Conservation (phyloP, 1,139 yeast genomes). For the Pichia sp. region DNA sequence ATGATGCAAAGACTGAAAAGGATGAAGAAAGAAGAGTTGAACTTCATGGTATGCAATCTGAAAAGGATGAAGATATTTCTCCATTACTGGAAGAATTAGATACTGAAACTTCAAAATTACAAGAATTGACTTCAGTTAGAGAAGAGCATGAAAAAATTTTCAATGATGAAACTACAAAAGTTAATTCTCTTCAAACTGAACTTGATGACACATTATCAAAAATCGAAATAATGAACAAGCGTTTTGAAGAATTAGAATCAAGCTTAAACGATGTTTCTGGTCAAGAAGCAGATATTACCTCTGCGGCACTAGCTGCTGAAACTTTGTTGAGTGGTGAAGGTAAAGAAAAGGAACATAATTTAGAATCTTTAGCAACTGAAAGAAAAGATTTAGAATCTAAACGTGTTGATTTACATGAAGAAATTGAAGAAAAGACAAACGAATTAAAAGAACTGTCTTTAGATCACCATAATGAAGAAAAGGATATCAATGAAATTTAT, state of each 20-base stretch:
- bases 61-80: constrained; percentile 27
- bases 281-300: constrained; percentile 22
- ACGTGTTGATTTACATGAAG: constrained; percentile 37
- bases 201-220: constrained; percentile 19
- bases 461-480: constrained; percentile 35
- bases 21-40: constrained; percentile 31
- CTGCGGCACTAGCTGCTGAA: constrained; percentile 10
- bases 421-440: constrained; percentile 40
- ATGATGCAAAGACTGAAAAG: constrained; percentile 29
- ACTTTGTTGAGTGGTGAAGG: constrained; percentile 7
- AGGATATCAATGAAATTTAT: constrained; percentile 42
- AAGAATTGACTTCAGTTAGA: constrained; percentile 25
- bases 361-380: constrained; percentile 30
- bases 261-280: constrained; percentile 22
- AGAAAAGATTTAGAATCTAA: constrained; percentile 38
- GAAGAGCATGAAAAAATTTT: constrained; percentile 24
- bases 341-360: constrained; percentile 25
- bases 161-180: constrained; percentile 25
- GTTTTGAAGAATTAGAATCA: constrained; percentile 20
- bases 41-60: constrained; percentile 30
- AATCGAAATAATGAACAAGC: constrained; percentile 22
- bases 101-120: constrained; percentile 23
- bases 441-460: constrained; percentile 41
- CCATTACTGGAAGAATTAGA: constrained; percentile 28
- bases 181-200: constrained; percentile 19